Evolutionary conservation across 306 rosid species (phyloP).

Genomic region (Boehmeria nivea): DNA sequence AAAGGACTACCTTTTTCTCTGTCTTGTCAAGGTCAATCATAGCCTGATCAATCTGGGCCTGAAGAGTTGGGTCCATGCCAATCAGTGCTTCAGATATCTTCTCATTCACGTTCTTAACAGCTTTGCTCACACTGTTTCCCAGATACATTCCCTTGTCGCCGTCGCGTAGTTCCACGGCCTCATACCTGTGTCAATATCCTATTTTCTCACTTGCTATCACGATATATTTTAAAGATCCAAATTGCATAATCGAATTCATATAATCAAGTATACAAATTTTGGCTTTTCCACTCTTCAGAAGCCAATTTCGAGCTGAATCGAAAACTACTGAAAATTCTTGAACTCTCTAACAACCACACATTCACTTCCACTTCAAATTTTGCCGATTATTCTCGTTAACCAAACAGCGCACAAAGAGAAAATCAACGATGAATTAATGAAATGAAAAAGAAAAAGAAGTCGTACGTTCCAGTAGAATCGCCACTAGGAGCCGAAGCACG

Average conservation of each 20-base stretch:
- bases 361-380: neutral
- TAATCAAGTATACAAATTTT: neutral
- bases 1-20: constrained; percentile 71
- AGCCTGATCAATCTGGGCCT: constrained; percentile 88
- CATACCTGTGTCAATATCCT: constrained; percentile 53
- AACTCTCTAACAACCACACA: no score
- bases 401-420: neutral
- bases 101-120: constrained; percentile 80
- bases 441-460: no score
- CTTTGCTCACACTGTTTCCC: constrained; percentile 76
- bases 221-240: neutral
- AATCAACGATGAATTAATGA: no score
- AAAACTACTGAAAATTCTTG: no score
- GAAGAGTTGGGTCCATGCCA: constrained; percentile 94
- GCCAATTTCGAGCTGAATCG: neutral
- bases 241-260: neutral
- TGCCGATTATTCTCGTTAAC: constrained; percentile 4
- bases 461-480: constrained; percentile 64
- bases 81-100: constrained; percentile 79
- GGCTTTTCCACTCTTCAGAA: no score
- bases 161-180: constrained; percentile 85
- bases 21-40: constrained; percentile 91
- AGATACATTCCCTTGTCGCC: constrained; percentile 84
- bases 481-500: constrained; percentile 89
- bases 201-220: neutral